phyloP scores from a whole-genome alignment of 2,329 filamentous ascomycete species.

The Endothia cerciana region DNA sequence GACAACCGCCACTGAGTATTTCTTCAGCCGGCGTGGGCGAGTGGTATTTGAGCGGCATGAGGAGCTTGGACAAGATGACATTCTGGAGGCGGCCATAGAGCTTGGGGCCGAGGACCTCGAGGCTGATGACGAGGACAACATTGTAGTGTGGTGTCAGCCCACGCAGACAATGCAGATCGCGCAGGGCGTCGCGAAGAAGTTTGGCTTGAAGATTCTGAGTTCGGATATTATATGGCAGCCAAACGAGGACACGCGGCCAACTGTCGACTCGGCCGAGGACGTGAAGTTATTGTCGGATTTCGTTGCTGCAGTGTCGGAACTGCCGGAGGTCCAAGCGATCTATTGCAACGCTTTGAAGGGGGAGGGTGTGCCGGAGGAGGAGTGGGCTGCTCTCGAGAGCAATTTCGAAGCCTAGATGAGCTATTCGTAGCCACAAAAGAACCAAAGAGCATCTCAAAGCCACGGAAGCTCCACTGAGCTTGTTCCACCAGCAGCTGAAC shows the following conservation, averaged over 20 bases:
- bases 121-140: conserved; percentile 66
- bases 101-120: conserved; percentile 79
- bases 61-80: conserved; percentile 65
- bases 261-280: conserved; percentile 60
- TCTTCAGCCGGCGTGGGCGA: conserved; percentile 82
- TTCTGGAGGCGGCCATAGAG: conserved; percentile 84
- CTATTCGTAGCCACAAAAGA: neutral
- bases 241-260: conserved; percentile 76
- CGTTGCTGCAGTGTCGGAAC: conserved; percentile 63
- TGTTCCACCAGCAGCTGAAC: neutral
- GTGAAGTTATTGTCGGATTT: conserved; percentile 63
- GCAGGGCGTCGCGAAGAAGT: conserved; percentile 63
- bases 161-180: conserved; percentile 66
- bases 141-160: conserved; percentile 73
- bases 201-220: conserved; percentile 70
- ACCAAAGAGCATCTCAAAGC: conserved; percentile 3
- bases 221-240: conserved; percentile 85
- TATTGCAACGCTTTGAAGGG: conserved; percentile 71
- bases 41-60: conserved; percentile 66
- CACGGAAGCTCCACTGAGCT: neutral
- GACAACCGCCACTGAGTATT: conserved; percentile 75
- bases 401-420: conserved; percentile 49
- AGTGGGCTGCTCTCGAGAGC: conserved; percentile 58
- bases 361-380: conserved; percentile 49
- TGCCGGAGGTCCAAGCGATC: conserved; percentile 75